These are phyloP conservation scores for Aplosporella prunicola DNA, from an alignment of 2,329 filamentous ascomycete genomes.

Conservation along the genomic window DNA sequence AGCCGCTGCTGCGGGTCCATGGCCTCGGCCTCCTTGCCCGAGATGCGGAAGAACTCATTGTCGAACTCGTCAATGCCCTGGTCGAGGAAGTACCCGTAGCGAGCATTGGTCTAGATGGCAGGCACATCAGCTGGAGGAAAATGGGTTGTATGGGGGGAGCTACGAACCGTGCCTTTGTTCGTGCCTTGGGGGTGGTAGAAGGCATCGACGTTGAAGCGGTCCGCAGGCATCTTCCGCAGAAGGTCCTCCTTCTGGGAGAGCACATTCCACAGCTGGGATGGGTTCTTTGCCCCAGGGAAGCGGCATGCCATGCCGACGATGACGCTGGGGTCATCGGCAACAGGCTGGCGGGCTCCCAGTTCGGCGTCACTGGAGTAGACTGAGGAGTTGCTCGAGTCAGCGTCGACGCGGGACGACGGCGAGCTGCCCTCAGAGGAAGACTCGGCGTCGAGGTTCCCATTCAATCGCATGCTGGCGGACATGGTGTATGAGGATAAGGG, in stretches of 20 bases:
- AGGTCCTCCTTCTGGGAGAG: slow-evolving; percentile 22
- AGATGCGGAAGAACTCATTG: slow-evolving; percentile 14
- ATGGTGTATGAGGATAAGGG: not conserved
- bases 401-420: not conserved
- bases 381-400: not conserved
- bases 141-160: not conserved
- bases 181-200: slow-evolving; percentile 13
- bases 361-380: not conserved
- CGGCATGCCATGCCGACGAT: slow-evolving; percentile 31
- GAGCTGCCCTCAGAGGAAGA: too few relatives aligned
- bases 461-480: not conserved
- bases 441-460: too few relatives aligned
- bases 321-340: slow-evolving; percentile 20
- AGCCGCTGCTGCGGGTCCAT: slow-evolving; percentile 15
- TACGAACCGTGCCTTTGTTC: slow-evolving; percentile 18
- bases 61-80: slow-evolving; percentile 13
- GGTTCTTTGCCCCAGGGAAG: slow-evolving; percentile 19
- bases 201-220: slow-evolving; percentile 23
- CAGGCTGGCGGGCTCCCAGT: not conserved
- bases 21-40: slow-evolving; percentile 9
- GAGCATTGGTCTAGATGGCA: slow-evolving; percentile 5
- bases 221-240: slow-evolving; percentile 18
- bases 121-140: not conserved
- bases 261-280: slow-evolving; percentile 23
- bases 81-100: slow-evolving; percentile 12